Base-by-base conservation (phyloP, 2,329 filamentous ascomycete species). In the Colletotrichum horii region DNA sequence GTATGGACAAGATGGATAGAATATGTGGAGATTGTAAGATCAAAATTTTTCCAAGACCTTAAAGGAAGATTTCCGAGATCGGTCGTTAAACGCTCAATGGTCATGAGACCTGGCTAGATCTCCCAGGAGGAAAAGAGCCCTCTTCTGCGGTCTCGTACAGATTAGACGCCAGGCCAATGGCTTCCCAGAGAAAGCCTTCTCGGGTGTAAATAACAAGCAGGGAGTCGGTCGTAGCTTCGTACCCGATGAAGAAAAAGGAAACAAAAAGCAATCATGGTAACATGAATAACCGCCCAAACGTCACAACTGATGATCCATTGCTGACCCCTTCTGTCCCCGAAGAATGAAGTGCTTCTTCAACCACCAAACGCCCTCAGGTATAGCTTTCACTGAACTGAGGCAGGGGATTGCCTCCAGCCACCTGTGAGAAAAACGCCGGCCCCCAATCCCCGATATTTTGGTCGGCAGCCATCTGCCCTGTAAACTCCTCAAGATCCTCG, bases 401-500 rank as follows among this genome's bases (percentile, higher is more conserved):
- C 32, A 56, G 30, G 22, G 66, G 70, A 19, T 36, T 66, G 28
- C 66, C 55, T 30, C 61, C 30, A 8, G 74, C 74, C 55, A 75
- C 55, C 26, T 76, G 71, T 26, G 52, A 34, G 24, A 70, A 75
- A 16, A 76, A 76, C 16, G 74, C 48, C 32, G 66, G 34, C 55
- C 60, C 71, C 66, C 56, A 76, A 15, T 74, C 58, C 19, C 72
- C 72, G 11, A 71, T 65, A 12, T 70, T 66, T 36, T 62, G 34
- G 36, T 62, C 69, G 16, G 68, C 48, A 34, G 72, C 73, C 60
- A 74, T 70, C 12, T 71, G 64, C 19, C 74, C 74, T 24, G 71
- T 66, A 24, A 76, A 76, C 48, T 75, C 71, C 22, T 70, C 64
- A 16, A 76, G 62, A 22, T 76, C 74, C 38, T 76, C 71, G 4